Percentiles rank a stretch among this genome's conserved stretches.
Conservation (phyloP, 1,284 basidiomycete species). For the Tausonia pullulans region DNA sequence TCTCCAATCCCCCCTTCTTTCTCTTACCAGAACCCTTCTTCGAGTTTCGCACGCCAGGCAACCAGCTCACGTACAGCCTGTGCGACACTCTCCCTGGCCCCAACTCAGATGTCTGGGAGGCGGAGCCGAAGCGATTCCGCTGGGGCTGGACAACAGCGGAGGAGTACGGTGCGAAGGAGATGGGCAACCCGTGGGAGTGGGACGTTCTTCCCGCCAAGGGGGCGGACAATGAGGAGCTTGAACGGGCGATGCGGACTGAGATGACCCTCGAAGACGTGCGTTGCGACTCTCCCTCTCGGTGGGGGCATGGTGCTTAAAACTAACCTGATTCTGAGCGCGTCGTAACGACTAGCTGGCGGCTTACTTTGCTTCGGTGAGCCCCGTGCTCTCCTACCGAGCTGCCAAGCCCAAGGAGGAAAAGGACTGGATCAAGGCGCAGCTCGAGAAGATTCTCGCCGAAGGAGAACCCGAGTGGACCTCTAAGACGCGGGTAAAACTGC, state of each 20-base stretch:
- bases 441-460: not conserved
- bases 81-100: slow-evolving; percentile 11
- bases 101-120: no score
- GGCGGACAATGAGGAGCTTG: not conserved
- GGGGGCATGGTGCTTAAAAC: no score
- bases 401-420: not conserved
- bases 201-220: not conserved
- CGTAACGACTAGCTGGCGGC: not conserved
- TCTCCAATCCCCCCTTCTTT: no score
- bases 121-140: not conserved
- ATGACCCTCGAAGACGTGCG: slow-evolving; percentile 9
- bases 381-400: slow-evolving; percentile 5
- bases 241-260: not conserved
- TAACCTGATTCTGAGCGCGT: not conserved
- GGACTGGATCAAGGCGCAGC: slow-evolving; percentile 6
- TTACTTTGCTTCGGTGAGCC: slow-evolving; percentile 9
- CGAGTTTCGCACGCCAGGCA: slow-evolving; percentile 5
- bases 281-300: not conserved
- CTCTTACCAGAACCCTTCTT: slow-evolving; percentile 3
- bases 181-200: not conserved
- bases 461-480: slow-evolving; percentile 2
- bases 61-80: slow-evolving; percentile 3
- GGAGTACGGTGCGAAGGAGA: not conserved
- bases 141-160: slow-evolving; percentile 10
- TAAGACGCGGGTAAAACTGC: not conserved